Evolutionary conservation across 805 yeast genomes (phyloP), one percentile per base, ranked within the genome.

Genomic region (Lachancea thermotolerans): DNA sequence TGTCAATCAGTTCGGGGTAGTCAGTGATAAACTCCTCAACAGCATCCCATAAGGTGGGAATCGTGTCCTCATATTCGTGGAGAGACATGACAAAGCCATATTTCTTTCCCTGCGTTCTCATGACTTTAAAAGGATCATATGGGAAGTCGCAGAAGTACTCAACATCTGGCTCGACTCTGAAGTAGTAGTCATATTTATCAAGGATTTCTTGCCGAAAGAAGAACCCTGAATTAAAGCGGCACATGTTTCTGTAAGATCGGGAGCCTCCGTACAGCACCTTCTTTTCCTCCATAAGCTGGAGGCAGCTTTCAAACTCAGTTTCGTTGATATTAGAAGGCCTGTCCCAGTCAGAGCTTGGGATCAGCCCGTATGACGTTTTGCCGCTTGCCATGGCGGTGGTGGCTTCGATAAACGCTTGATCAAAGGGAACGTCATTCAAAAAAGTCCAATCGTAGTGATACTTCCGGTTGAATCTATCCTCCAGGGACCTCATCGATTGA

Each of bases 141-240:
- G 65, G 63, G 56, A 85, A 78, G 67, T 93, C 97, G 66, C 98
- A 93, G 63, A 72, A 85, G 62, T 85, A 85, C 58, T 85, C 81
- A 41, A 90, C 89, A 51, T 82, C 88, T 0, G 99, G 99, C 64
- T 91, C 99, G 10, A 91, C 96, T 51, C 99, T 75, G 79, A 95
- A 90, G 68, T 91, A 91, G 73, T 82, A 93, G 49, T 88, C 91
- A 67, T 85, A 93, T 30, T 82, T 72, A 37, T 70, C 63, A 54
- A 90, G 66, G 37, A 88, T 60, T 46, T 79, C 79, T 58, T 89
- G 95, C 59, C 85, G 77, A 69, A 79, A 91, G 68, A 93, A 93
- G 62, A 74, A 85, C 0, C 98, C 97, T 2, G 95, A 83, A 60
- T 93, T 91, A 69, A 84, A 91, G 33, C 96, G 75, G 65, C 98